Evolutionary conservation across 2,329 filamentous ascomycete species (phyloP).

Genomic region (Colletotrichum scovillei): DNA sequence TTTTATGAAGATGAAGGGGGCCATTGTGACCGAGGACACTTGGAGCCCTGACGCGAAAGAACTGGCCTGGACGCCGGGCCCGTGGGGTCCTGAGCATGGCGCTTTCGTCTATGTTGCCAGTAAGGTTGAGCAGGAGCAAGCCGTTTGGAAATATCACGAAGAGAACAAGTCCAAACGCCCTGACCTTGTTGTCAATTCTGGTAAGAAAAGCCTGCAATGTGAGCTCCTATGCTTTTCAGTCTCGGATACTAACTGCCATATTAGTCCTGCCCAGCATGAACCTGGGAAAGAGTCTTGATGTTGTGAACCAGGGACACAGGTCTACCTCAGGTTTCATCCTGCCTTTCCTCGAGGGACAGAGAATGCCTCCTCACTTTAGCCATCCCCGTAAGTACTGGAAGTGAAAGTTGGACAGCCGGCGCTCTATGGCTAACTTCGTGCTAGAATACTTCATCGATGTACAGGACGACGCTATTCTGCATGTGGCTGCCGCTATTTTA

Average conservation of each 20-base stretch:
- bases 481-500: slow-evolving; percentile 62
- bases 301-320: slow-evolving; percentile 35
- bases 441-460: slow-evolving; percentile 59
- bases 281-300: slow-evolving; percentile 40
- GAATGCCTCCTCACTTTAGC: background rate
- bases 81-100: slow-evolving; percentile 43
- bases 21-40: slow-evolving; percentile 39
- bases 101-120: slow-evolving; percentile 49
- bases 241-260: slow-evolving; percentile 41
- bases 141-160: slow-evolving; percentile 50
- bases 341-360: slow-evolving; percentile 39
- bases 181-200: slow-evolving; percentile 25
- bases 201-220: background rate
- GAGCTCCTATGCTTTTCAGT: background rate
- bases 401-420: background rate
- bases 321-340: slow-evolving; percentile 39
- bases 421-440: background rate
- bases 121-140: slow-evolving; percentile 51
- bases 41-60: slow-evolving; percentile 50
- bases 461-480: slow-evolving; percentile 60
- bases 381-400: slow-evolving; percentile 2
- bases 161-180: slow-evolving; percentile 42
- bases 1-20: slow-evolving; percentile 23
- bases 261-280: slow-evolving; percentile 45
- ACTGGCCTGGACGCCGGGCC: slow-evolving; percentile 49